Evolutionary conservation across 1,284 basidiomycete species (phyloP), one percentile per base, ranked within the genome.

Genomic region (Rhizoctonia solani): DNA sequence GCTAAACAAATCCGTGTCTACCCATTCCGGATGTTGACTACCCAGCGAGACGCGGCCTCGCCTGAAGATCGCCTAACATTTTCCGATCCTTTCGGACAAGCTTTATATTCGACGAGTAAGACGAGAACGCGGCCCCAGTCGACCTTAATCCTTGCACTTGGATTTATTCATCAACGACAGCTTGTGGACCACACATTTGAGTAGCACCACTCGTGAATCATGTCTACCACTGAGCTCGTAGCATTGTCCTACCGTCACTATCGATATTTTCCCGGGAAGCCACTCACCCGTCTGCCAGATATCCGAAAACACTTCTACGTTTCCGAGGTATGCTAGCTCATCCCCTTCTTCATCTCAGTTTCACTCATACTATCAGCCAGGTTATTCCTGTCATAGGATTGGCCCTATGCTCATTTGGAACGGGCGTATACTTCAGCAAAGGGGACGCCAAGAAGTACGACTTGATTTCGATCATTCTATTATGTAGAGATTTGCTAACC

Each of bases 261-360:
- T 34, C 58, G 46, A 3, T 30, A 16, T 46, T 47, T 61, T n/a
- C 58, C 58, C 25, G 25, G 58, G 46, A 47, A 27, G 30, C 44
- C 44, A 39, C 13, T 61, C 9, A 37, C 58, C 9, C 46, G 58
- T 16, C 16, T 65, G 32, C 32, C 47, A 4, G 52, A 65, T 29
- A 52, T 65, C 30, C 47, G 59, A 13, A 52, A 53, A 32, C 59
- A 65, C 49, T 65, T 65, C 30, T 65, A 65, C 34, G 59, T 41
- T 42, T 49, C 59, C 16, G 59, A 65, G 59, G 59, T 37, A 32
- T 16, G 59, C 25, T 19, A 2, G 49, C 14, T 42, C 32, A 30
- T 42, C 1, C 9, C 4, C 44, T 34, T 14, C 49, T 21, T 21
- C 13, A 21, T 16, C 29, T 41, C 47, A 25, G 53, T 16, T 14